Conservation (phyloP, 352 stramenopile species). For the Saprolegnia diclina region DNA sequence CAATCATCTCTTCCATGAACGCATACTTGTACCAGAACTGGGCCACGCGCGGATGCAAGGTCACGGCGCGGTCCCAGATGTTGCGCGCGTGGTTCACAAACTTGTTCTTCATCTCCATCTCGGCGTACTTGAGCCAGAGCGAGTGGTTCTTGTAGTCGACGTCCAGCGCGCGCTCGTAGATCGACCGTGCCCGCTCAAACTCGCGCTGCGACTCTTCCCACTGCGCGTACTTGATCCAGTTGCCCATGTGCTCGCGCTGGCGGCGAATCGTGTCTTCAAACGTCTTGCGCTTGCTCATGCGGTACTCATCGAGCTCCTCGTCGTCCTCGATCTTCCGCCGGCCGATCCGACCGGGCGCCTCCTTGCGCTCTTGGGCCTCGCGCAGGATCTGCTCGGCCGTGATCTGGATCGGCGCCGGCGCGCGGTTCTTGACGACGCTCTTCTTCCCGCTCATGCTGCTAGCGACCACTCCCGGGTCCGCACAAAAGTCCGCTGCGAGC, state of each 20-base stretch:
- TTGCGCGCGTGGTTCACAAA: slow-evolving; percentile 99
- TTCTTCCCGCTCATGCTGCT: slow-evolving; percentile 43
- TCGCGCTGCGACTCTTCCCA: slow-evolving; percentile 99
- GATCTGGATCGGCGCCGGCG: slow-evolving; percentile 98
- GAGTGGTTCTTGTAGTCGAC: slow-evolving; percentile 94
- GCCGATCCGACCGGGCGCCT: slow-evolving; percentile 66
- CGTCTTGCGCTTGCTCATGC: slow-evolving; percentile 87
- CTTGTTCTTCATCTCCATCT: slow-evolving; percentile 99
- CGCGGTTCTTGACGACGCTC: slow-evolving; percentile 95
- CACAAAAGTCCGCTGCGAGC: background rate
- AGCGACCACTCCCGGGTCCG: background rate
- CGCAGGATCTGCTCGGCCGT: slow-evolving; percentile 98
- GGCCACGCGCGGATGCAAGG: slow-evolving; percentile 93
- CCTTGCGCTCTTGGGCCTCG: slow-evolving; percentile 86
- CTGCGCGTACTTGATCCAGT: slow-evolving; percentile 98
- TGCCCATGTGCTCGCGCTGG: slow-evolving; percentile 92
- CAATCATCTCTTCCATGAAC: slow-evolving; percentile 99
- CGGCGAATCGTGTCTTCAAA: slow-evolving; percentile 97
- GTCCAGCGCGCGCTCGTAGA: slow-evolving; percentile 98
- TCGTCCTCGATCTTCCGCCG: slow-evolving; percentile 82
- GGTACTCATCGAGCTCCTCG: slow-evolving; percentile 90
- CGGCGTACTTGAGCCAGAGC: slow-evolving; percentile 98
- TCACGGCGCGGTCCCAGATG: slow-evolving; percentile 91
- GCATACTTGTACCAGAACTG: slow-evolving; percentile 99
- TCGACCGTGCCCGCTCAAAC: slow-evolving; percentile 92